These are phyloP conservation scores for Obba rivulosa DNA, from an alignment of 768 basidiomycete species.

Conservation along the genomic window DNA sequence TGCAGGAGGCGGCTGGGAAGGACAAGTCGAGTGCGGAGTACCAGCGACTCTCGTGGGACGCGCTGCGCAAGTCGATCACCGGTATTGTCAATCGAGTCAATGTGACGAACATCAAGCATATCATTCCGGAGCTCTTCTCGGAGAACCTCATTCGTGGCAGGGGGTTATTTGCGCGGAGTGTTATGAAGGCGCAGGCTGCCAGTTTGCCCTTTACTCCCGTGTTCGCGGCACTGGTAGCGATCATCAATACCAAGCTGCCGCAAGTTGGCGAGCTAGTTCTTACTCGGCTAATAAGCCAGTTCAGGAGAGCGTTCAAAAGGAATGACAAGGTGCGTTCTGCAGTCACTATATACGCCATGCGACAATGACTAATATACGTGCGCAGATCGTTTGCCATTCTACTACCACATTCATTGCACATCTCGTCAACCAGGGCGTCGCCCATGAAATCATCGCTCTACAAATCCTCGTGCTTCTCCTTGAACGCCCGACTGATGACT, in stretches of 20 bases:
- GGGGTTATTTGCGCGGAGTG: constrained; percentile 86
- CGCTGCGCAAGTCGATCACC: constrained; percentile 93
- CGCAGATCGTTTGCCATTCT: constrained; percentile 86
- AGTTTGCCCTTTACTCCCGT: constrained; percentile 98
- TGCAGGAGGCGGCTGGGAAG: constrained; percentile 75
- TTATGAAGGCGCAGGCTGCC: constrained; percentile 97
- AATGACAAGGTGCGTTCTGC: constrained; percentile 82
- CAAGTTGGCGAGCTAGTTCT: constrained; percentile 92
- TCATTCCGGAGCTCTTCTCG: constrained; percentile 84
- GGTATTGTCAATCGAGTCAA: constrained; percentile 99
- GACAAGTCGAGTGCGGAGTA: constrained; percentile 88
- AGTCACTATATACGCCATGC: background rate
- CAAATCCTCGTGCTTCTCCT: constrained; percentile 95
- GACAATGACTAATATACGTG: constrained; percentile 2
- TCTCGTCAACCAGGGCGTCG: constrained; percentile 89
- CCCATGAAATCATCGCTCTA: constrained; percentile 90
- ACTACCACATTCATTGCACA: constrained; percentile 57
- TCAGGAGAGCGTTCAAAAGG: constrained; percentile 89
- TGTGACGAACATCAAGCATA: constrained; percentile 90
- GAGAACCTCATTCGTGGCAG: constrained; percentile 94
- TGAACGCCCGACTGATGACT: constrained; percentile 94
- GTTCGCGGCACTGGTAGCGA: constrained; percentile 89
- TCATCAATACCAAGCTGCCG: constrained; percentile 96
- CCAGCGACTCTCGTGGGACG: constrained; percentile 96
- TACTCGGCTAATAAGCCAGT: constrained; percentile 88